Evolutionary conservation across 2,329 filamentous ascomycete genomes (phyloP).

Genomic region (Alternaria postmessia): DNA sequence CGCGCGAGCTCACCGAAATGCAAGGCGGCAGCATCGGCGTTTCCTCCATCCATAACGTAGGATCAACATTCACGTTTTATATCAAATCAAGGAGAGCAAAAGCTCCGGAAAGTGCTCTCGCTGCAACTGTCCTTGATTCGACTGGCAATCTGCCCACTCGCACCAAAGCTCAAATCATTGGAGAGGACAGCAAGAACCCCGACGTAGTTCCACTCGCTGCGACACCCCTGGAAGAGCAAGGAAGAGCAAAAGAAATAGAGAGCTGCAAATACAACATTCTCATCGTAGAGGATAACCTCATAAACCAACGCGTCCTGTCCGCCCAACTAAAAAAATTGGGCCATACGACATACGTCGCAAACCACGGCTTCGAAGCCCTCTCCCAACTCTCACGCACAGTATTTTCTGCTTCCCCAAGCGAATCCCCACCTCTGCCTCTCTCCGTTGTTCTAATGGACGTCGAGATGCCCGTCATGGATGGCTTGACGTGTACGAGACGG

Average conservation of each 20-base stretch:
- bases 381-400: conserved; percentile 17
- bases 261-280: conserved; percentile 17
- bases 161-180: conserved; percentile 8
- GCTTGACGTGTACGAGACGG: conserved; percentile 28
- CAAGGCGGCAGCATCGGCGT: conserved; percentile 39
- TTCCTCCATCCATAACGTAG: conserved; percentile 25
- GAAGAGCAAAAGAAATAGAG: neutral
- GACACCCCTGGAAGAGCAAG: neutral
- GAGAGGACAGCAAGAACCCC: neutral
- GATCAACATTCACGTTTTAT: conserved; percentile 39
- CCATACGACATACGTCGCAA: conserved; percentile 34
- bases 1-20: conserved; percentile 35
- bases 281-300: conserved; percentile 45
- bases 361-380: conserved; percentile 41
- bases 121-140: neutral
- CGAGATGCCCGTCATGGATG: conserved; percentile 47
- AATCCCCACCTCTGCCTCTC: neutral
- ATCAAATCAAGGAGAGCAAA: conserved; percentile 21
- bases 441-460: conserved; percentile 33
- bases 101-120: neutral
- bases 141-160: neutral
- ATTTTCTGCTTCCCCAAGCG: conserved; percentile 6
- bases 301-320: conserved; percentile 41
- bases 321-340: conserved; percentile 36
- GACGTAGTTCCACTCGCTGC: neutral